These are phyloP conservation scores for Alternaria arbusti DNA, from an alignment of 2,329 filamentous ascomycete genomes.

Conservation along the genomic window DNA sequence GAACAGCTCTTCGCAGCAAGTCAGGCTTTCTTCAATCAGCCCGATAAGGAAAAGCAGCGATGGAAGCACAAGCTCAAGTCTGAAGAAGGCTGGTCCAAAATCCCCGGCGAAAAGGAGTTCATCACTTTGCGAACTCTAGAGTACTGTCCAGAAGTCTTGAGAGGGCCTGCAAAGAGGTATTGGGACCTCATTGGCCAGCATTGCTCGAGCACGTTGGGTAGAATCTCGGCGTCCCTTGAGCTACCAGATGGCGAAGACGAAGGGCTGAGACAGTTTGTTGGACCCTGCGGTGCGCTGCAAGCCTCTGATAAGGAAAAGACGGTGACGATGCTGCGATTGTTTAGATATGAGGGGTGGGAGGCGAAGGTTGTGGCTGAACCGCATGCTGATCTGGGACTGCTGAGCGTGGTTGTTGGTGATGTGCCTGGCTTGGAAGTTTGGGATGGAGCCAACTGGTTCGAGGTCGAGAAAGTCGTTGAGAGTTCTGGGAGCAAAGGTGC, in stretches of 20 bases:
- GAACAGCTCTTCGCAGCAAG: conserved; percentile 38
- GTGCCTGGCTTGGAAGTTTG: conserved; percentile 48
- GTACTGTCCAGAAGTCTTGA: conserved; percentile 41
- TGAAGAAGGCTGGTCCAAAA: conserved; percentile 47
- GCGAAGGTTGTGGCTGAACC: conserved; percentile 46
- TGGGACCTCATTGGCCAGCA: conserved; percentile 43
- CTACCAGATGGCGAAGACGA: conserved; percentile 18
- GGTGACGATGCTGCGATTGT: conserved; percentile 46
- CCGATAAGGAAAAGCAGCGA: conserved; percentile 28
- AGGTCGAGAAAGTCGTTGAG: conserved; percentile 36
- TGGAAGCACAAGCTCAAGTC: conserved; percentile 44
- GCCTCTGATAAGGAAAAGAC: conserved; percentile 31
- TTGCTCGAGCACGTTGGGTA: conserved; percentile 29
- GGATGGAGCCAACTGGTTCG: conserved; percentile 33
- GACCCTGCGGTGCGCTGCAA: conserved; percentile 32
- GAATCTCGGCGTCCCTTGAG: conserved; percentile 30
- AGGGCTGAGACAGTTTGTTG: conserved; percentile 34
- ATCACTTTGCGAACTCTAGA: conserved; percentile 43
- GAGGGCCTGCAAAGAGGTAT: conserved; percentile 36
- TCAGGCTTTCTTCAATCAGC: conserved; percentile 41
- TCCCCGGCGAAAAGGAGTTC: conserved; percentile 49
- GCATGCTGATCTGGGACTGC: conserved; percentile 44
- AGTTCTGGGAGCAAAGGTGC: conserved; percentile 21
- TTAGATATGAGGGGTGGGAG: conserved; percentile 46
- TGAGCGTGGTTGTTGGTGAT: conserved; percentile 44